Evolutionary conservation across 352 stramenopile species (phyloP), one percentile per base, ranked within the genome.

Genomic region (Pythium apleroticum): DNA sequence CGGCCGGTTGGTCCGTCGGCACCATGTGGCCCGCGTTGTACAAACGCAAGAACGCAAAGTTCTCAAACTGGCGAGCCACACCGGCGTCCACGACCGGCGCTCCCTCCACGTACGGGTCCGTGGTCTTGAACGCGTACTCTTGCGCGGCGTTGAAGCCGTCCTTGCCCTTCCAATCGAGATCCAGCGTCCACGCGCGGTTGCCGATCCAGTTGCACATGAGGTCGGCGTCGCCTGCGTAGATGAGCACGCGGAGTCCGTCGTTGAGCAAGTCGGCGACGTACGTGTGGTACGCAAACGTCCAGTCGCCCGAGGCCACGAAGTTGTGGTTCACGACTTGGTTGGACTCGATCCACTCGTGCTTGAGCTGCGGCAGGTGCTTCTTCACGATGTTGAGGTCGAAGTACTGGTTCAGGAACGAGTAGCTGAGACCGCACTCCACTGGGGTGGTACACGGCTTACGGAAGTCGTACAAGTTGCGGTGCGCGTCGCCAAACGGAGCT

Each of bases 121-220:
- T 37, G 22, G n/a, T 10, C 50, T 43, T 27, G 22, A 79, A 77
- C 1, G 66, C 33, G 7, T 45, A 66, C 43, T 78, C 73, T 0
- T 22, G 10, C 25, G 68, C 78, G 10, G 39, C 57, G 43, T 95
- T 87, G 75, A 98, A 99, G 4, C 77, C 87, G 7, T 79, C 71
- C 55, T 85, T 81, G 52, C 93, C 86, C n/a, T 71, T 71, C 96
- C 96, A 99, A 12, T 98, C 76, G 41, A 99, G 75, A 15, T 71
- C 86, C 0, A 84, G 65, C 0, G 91, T 98, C 95, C 93, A 98
- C 1, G 93, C 95, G 52, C 95, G 60, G 68, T 98, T 98, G 24
- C 96, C 96, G 35, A 98, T 68, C 80, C 97, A 99, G 68, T 99
- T 99, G 76, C 91, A 98, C 56, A 98, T 93, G 63, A 98, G 97